These are phyloP conservation scores for Leccinellum albellum DNA, from an alignment of 768 basidiomycete genomes.

Conservation along the genomic window DNA sequence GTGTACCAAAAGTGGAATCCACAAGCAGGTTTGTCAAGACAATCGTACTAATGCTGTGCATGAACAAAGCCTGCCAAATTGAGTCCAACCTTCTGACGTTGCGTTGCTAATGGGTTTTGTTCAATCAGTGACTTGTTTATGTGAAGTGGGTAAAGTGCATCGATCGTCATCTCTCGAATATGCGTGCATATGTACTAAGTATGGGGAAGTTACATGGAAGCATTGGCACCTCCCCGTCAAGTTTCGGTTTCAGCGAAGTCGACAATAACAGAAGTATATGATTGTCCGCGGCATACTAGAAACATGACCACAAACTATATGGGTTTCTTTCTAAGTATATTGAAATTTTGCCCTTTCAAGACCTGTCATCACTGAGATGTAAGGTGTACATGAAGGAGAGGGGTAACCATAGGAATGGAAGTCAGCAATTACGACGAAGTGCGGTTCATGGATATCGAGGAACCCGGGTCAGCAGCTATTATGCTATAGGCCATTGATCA, in stretches of 20 bases:
- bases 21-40: too few relatives aligned
- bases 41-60: background rate
- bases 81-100: background rate
- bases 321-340: background rate
- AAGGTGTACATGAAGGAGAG: background rate
- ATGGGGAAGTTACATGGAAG: too few relatives aligned
- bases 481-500: background rate
- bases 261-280: background rate
- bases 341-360: too few relatives aligned
- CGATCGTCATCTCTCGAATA: too few relatives aligned
- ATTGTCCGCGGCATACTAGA: background rate
- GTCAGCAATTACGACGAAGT: background rate
- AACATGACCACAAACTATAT: background rate
- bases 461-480: background rate
- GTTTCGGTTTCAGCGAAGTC: background rate
- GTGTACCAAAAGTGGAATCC: background rate
- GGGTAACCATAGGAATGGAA: background rate
- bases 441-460: background rate
- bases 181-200: too few relatives aligned
- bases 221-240: too few relatives aligned
- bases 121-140: too few relatives aligned
- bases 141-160: background rate
- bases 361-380: too few relatives aligned
- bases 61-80: background rate
- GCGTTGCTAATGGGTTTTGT: too few relatives aligned